Conservation (phyloP, 192 early-diverging fungal species). For the Allomyces macrogynus region DNA sequence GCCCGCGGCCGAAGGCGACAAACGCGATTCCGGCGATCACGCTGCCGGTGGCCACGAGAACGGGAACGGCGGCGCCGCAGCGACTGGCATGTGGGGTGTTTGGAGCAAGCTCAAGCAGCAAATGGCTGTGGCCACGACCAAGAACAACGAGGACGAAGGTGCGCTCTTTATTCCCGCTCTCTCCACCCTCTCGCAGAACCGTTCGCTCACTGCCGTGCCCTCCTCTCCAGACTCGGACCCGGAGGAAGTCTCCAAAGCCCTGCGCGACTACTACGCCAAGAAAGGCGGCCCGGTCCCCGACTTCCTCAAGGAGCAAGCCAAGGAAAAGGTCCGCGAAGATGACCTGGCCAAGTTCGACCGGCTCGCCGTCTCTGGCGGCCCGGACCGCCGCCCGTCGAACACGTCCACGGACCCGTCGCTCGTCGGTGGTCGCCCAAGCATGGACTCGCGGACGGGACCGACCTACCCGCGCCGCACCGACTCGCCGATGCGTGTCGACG, state of each 20-base stretch:
- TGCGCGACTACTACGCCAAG: slow-evolving; percentile 28
- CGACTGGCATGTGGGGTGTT: not conserved
- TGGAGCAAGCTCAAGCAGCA: not conserved
- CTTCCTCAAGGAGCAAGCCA: not conserved
- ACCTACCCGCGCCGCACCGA: too few relatives aligned
- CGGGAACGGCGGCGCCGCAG: not conserved
- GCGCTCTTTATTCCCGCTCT: not conserved
- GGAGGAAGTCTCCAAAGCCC: slow-evolving; percentile 19
- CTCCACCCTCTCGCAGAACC: too few relatives aligned
- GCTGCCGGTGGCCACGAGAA: too few relatives aligned
- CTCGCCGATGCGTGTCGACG: too few relatives aligned
- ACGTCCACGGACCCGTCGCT: too few relatives aligned
- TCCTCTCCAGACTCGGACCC: not conserved
- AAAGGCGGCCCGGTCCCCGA: slow-evolving; percentile 9
- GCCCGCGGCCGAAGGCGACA: too few relatives aligned
- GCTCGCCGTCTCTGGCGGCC: too few relatives aligned
- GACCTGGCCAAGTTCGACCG: not conserved
- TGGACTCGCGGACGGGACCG: too few relatives aligned
- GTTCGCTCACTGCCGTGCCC: too few relatives aligned
- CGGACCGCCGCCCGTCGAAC: too few relatives aligned
- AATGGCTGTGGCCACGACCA: not conserved
- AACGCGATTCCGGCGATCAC: too few relatives aligned
- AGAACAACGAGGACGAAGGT: not conserved
- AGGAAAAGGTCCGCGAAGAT: not conserved
- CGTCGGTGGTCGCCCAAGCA: too few relatives aligned